Percentiles rank a stretch among this genome's conserved stretches.
Conservation (phyloP, 495 filamentous ascomycete species). For the Tetracladium marchalianum region DNA sequence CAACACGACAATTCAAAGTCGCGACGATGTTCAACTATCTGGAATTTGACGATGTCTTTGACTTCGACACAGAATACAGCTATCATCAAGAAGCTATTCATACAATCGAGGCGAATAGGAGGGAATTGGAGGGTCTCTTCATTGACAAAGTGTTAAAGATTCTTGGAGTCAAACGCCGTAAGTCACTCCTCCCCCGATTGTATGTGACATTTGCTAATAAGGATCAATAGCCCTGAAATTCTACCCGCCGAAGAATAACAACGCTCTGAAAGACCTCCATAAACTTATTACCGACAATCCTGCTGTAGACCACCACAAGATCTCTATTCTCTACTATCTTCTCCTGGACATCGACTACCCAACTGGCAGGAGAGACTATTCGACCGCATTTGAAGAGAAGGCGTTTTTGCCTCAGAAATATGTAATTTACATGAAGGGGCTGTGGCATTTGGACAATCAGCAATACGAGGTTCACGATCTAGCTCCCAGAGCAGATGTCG, state of each 20-base stretch:
- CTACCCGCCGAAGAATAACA: constrained; percentile 61
- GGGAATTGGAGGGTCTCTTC: constrained; percentile 57
- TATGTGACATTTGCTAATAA: constrained; percentile 2
- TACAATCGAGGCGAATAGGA: constrained; percentile 51
- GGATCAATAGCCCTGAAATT: constrained; percentile 37
- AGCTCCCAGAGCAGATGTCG: not conserved
- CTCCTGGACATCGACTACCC: constrained; percentile 59
- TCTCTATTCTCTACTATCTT: constrained; percentile 71
- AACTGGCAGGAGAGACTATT: constrained; percentile 30
- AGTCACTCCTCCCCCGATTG: constrained; percentile 1
- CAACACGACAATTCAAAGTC: not conserved
- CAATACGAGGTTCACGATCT: constrained; percentile 46
- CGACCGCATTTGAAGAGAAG: constrained; percentile 25
- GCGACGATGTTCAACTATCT: constrained; percentile 27
- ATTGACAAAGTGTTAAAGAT: constrained; percentile 62
- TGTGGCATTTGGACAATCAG: constrained; percentile 69
- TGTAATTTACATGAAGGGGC: constrained; percentile 63
- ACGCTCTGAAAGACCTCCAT: constrained; percentile 54
- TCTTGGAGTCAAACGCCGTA: constrained; percentile 62
- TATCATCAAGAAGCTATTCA: constrained; percentile 48
- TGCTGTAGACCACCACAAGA: constrained; percentile 58
- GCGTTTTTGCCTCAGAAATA: constrained; percentile 59
- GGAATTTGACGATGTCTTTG: constrained; percentile 56
- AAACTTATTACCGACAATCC: constrained; percentile 47
- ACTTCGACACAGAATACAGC: constrained; percentile 47